These are phyloP conservation scores for Spizellomyces sp. DNA, from an alignment of 192 early-diverging fungal species.

Conservation along the genomic window DNA sequence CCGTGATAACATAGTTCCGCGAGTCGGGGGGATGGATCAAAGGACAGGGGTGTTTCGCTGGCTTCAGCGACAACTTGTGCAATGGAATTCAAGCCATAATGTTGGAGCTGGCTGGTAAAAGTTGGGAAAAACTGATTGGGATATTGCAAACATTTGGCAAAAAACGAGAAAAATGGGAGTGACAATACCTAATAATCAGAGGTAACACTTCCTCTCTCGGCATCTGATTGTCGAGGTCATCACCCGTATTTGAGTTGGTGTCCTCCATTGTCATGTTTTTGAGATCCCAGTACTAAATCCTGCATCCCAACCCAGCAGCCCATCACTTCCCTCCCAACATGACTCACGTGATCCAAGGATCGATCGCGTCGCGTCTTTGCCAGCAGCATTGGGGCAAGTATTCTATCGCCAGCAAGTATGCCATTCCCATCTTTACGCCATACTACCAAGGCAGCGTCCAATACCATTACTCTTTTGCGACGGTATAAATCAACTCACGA, in stretches of 20 bases:
- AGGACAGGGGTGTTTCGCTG: constrained; percentile 24
- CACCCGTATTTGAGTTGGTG: constrained; percentile 5
- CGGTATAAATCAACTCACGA: too few species aligned
- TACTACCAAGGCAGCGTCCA: too few species aligned
- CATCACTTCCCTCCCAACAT: not conserved
- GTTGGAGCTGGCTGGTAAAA: constrained; percentile 67
- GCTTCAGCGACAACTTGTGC: constrained; percentile 62
- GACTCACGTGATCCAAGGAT: not conserved
- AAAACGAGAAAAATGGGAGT: too few species aligned
- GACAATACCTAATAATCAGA: constrained; percentile 51
- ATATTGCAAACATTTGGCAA: constrained; percentile 23
- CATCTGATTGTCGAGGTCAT: constrained; percentile 20
- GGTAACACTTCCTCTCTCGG: constrained; percentile 39
- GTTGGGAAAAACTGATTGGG: constrained; percentile 14
- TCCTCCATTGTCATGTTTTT: constrained; percentile 11
- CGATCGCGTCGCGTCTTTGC: not conserved
- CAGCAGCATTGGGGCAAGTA: not conserved
- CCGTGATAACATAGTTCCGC: constrained; percentile 35
- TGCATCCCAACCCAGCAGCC: not conserved
- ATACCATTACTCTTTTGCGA: too few species aligned
- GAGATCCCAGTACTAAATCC: not conserved
- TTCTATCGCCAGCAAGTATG: not conserved
- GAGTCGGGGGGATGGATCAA: constrained; percentile 33
- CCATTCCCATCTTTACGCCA: too few species aligned
- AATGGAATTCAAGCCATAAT: constrained; percentile 58